Percentiles rank a stretch among this genome's conserved stretches.
phyloP scores from a whole-genome alignment of 306 rosid species.

The Quercus engelmannii region DNA sequence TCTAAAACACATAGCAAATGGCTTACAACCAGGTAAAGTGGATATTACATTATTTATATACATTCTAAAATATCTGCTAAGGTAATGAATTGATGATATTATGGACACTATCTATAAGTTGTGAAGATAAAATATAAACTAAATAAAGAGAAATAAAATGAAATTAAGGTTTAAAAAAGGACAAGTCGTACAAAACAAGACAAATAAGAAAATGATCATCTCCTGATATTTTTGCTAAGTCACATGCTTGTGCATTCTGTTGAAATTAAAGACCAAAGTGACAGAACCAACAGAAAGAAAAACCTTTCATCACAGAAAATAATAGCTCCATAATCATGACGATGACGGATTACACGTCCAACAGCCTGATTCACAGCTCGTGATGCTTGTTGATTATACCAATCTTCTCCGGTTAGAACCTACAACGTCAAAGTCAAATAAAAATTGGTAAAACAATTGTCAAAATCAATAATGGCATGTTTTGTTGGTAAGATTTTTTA shows the following conservation, averaged over 20 bases:
- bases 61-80: too few relatives aligned
- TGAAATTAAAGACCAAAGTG: constrained; percentile 12
- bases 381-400: constrained; percentile 95
- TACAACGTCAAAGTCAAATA: constrained; percentile 19
- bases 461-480: not conserved
- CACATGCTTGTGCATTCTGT: not conserved
- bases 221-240: not conserved
- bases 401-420: constrained; percentile 80
- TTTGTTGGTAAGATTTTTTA: too few relatives aligned
- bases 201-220: not conserved
- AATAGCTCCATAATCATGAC: constrained; percentile 95
- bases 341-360: constrained; percentile 98
- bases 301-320: constrained; percentile 93
- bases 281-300: constrained; percentile 9
- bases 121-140: not conserved
- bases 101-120: not conserved
- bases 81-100: too few relatives aligned
- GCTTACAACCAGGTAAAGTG: too few relatives aligned
- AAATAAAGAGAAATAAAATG: not conserved
- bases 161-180: not conserved
- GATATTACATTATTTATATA: too few relatives aligned
- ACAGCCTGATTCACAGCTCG: constrained; percentile 97
- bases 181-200: not conserved
- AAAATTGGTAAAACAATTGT: constrained; percentile 3
- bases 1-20: not conserved